Conservation (phyloP, 495 filamentous ascomycete species). For the Aspergillus haitiensis region DNA sequence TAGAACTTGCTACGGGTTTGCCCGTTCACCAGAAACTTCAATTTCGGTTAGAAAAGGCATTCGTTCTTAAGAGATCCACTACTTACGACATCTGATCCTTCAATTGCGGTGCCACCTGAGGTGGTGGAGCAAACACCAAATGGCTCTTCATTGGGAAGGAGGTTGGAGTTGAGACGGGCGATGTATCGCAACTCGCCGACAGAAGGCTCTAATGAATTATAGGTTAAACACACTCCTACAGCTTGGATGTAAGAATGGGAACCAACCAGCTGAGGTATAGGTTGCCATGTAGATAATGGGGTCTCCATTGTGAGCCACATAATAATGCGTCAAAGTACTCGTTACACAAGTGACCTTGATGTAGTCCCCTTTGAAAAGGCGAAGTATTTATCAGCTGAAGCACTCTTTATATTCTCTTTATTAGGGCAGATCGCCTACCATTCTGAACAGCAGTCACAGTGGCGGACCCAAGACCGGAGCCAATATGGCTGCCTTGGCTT, state of each 20-base stretch:
- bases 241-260: no score
- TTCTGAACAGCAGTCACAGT: constrained; percentile 52
- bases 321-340: constrained; percentile 61
- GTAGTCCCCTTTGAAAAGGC: constrained; percentile 41
- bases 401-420: not conserved
- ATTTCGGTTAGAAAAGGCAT: not conserved
- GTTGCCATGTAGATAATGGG: constrained; percentile 64
- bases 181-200: constrained; percentile 67
- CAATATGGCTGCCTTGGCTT: constrained; percentile 55
- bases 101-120: constrained; percentile 50
- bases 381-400: not conserved
- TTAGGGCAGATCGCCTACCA: constrained; percentile 19
- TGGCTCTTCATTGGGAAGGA: constrained; percentile 54
- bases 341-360: constrained; percentile 64
- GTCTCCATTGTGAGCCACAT: constrained; percentile 59
- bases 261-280: constrained; percentile 52
- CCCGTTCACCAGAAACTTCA: constrained; percentile 53
- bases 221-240: not conserved
- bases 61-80: not conserved
- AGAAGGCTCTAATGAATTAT: constrained; percentile 42
- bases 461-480: constrained; percentile 59
- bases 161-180: constrained; percentile 55
- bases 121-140: constrained; percentile 53
- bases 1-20: constrained; percentile 70
- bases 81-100: constrained; percentile 60